Base-by-base conservation (phyloP, 1,284 basidiomycete genomes). In the Mycena citricolor region DNA sequence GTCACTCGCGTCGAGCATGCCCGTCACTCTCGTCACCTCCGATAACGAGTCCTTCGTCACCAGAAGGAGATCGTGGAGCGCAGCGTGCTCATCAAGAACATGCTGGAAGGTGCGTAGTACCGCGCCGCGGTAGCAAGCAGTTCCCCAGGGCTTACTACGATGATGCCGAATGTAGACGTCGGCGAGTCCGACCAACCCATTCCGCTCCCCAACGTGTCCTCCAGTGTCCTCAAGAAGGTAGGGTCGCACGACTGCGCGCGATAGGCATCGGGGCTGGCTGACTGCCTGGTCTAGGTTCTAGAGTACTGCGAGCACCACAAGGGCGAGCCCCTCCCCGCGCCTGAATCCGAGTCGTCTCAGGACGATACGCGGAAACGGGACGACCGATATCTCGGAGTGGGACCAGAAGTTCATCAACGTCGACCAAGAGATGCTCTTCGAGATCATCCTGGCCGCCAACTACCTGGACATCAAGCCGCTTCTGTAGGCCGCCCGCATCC, bases 301-400 rank as follows among this genome's bases (percentile, higher is more conserved):
- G 97, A 99, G 66, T 99, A 97, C 79, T 99, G 97, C 78, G 94
- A 97, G 61, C 94, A 99, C 70, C 97, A 99, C 73, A 87, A 92
- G 55, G 86, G 87, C 60, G 97, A 99, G 68, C 93, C 94, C 21
- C 81, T 97, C 33, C 94, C 95, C n/a, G 76, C 86, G 20, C 73
- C 85, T 12, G 90, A 93, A 55, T 77, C 86, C 47, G 89, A 93
- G 57, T 76, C 81, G 54, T 79, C 68, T 48, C 85, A 87, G 57
- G 94, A 97, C 54, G 95, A 98, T 68, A 89, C 89, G n/a, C 87
- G 95, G 65, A 94, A 95, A 68, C 87, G 94, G n/a, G 64, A 94
- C 94, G 10, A 94, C 93, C 21, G 97, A 99, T 60, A 98, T 99
- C 66, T 86, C 84, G 55, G 97, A 99, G 66, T 99, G 97, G 97